phyloP scores from a whole-genome alignment of 352 stramenopile species.

The Globisporangium viniferum region DNA sequence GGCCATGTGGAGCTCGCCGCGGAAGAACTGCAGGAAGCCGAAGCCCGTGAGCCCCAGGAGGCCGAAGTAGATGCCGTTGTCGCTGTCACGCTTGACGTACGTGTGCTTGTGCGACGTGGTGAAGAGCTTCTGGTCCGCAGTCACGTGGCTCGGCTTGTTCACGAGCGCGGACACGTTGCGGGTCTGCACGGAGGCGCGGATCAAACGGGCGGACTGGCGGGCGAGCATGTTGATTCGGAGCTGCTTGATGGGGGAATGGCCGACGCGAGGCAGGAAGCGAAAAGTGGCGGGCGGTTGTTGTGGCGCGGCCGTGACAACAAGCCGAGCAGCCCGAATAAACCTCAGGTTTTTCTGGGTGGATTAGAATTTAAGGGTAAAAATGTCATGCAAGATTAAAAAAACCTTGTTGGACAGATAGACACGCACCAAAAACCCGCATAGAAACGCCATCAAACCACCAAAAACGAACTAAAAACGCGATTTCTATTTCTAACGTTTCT shows the following conservation, averaged over 20 bases:
- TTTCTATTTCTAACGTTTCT: background rate
- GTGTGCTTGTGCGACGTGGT: constrained; percentile 50
- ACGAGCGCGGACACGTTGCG: constrained; percentile 57
- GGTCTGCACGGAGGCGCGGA: constrained; percentile 28
- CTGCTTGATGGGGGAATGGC: constrained; percentile 6
- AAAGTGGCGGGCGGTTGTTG: background rate
- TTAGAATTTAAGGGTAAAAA: background rate
- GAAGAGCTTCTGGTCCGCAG: constrained; percentile 68
- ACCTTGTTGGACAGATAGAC: background rate
- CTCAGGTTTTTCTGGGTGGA: background rate
- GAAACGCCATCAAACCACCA: background rate
- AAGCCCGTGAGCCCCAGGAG: constrained; percentile 47
- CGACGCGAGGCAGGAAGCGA: background rate
- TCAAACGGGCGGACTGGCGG: constrained; percentile 41
- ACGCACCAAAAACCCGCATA: background rate
- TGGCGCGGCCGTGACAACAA: background rate
- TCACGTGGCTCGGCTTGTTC: constrained; percentile 66
- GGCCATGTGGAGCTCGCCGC: constrained; percentile 71
- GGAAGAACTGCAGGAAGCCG: constrained; percentile 56
- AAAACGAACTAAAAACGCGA: background rate
- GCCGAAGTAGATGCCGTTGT: constrained; percentile 35
- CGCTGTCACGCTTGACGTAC: constrained; percentile 63
- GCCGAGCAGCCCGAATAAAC: background rate
- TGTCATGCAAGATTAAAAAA: background rate
- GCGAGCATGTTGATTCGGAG: constrained; percentile 39